A percentile compares a stretch with the other conserved stretches of the same genome.
Evolutionary conservation across 1,284 basidiomycete species (phyloP).

Genomic region (Sporisorium reilianum): DNA sequence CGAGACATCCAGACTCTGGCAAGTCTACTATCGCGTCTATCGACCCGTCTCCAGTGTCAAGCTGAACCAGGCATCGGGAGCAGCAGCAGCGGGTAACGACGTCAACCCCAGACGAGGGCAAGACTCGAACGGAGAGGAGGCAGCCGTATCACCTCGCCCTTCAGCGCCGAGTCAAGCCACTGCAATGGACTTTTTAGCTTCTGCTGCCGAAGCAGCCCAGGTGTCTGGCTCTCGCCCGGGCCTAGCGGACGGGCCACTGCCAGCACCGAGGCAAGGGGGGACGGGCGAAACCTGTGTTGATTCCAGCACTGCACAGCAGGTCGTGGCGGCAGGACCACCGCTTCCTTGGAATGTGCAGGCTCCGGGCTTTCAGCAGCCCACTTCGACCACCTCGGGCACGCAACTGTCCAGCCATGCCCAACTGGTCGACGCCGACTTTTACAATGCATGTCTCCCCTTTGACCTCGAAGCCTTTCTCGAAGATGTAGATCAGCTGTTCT

Average conservation of each 20-base stretch:
- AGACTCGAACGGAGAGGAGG: background rate
- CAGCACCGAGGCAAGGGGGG: too few species aligned
- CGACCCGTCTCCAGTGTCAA: slow-evolving; percentile 13
- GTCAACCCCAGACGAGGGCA: background rate
- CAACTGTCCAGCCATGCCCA: background rate
- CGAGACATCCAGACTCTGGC: slow-evolving; percentile 22
- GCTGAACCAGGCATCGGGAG: background rate
- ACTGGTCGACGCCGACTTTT: slow-evolving; percentile 8
- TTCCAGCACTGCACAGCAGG: too few species aligned
- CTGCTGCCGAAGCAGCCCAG: slow-evolving; percentile 17
- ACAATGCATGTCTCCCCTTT: slow-evolving; percentile 21
- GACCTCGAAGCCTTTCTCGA: slow-evolving; percentile 39
- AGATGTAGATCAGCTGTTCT: slow-evolving; percentile 43
- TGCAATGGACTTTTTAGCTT: slow-evolving; percentile 26
- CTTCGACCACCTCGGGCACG: too few species aligned
- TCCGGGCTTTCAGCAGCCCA: background rate
- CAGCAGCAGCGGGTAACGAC: background rate
- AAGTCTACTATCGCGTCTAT: slow-evolving; percentile 35
- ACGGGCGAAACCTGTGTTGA: too few species aligned
- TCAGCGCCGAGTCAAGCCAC: background rate
- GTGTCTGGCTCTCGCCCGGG: background rate
- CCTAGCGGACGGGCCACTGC: background rate
- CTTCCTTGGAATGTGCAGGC: background rate
- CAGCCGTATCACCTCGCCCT: background rate
- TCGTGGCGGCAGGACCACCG: too few species aligned